These are phyloP conservation scores for Didymella segeticola DNA, from an alignment of 2,329 filamentous ascomycete species.

Conservation along the genomic window DNA sequence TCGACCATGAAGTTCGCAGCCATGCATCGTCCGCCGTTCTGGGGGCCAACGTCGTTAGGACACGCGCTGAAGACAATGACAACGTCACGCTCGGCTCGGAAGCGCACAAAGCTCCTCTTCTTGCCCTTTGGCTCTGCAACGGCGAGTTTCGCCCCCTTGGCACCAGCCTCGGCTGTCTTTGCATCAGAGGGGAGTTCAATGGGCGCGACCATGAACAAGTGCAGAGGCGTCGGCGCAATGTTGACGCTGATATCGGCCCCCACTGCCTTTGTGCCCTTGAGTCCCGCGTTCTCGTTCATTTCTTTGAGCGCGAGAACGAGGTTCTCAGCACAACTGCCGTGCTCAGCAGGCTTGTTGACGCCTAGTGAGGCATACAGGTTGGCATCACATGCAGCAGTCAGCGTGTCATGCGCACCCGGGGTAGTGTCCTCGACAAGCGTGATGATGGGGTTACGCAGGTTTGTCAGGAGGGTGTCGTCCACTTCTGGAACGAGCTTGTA, in stretches of 20 bases:
- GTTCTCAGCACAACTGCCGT: constrained; percentile 58
- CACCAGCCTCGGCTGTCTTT: constrained; percentile 28
- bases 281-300: constrained; percentile 54
- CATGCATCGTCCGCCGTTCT: constrained; percentile 49
- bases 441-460: constrained; percentile 55
- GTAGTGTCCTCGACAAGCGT: constrained; percentile 55
- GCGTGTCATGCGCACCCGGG: constrained; percentile 54
- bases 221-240: constrained; percentile 55
- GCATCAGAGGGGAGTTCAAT: constrained; percentile 22
- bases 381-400: constrained; percentile 58
- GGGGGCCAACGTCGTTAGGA: constrained; percentile 46
- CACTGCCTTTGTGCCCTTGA: constrained; percentile 55
- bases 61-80: constrained; percentile 49
- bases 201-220: constrained; percentile 52
- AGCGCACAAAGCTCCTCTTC: constrained; percentile 45
- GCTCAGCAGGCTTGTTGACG: constrained; percentile 54
- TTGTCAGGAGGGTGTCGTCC: constrained; percentile 53
- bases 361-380: constrained; percentile 51
- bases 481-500: constrained; percentile 52
- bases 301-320: constrained; percentile 57
- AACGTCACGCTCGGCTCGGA: constrained; percentile 46
- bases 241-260: constrained; percentile 58
- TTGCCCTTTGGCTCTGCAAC: constrained; percentile 44
- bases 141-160: constrained; percentile 37
- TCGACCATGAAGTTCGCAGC: constrained; percentile 51